phyloP scores from a whole-genome alignment of 352 stramenopile species.

The Pythium graminicola region DNA sequence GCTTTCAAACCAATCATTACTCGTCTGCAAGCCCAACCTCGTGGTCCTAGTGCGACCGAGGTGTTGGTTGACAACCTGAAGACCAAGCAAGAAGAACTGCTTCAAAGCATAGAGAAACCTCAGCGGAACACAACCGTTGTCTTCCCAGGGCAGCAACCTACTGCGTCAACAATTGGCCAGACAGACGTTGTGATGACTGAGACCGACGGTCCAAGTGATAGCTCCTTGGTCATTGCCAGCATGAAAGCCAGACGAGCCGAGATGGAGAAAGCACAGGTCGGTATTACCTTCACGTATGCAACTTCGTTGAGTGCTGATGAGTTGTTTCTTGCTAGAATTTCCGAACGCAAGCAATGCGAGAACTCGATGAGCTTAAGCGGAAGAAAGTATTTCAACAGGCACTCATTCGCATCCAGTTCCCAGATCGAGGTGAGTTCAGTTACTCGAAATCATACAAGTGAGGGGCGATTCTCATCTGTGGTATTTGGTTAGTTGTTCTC shows the following conservation, averaged over 20 bases:
- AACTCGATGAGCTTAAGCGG: conserved; percentile 79
- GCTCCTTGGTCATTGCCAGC: conserved; percentile 63
- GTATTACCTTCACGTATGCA: no score
- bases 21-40: conserved; percentile 66
- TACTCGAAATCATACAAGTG: neutral
- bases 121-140: conserved; percentile 56
- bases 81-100: conserved; percentile 63
- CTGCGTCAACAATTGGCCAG: conserved; percentile 6
- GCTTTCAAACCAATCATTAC: conserved; percentile 83
- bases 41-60: conserved; percentile 70
- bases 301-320: neutral
- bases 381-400: conserved; percentile 75
- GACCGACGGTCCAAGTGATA: conserved; percentile 38
- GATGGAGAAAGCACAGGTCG: conserved; percentile 73
- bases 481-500: conserved; percentile 38
- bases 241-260: conserved; percentile 62
- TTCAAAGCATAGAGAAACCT: conserved; percentile 47
- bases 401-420: conserved; percentile 78
- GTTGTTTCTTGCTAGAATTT: conserved; percentile 46
- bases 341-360: conserved; percentile 79
- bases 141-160: conserved; percentile 28
- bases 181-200: conserved; percentile 7
- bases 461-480: neutral
- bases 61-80: conserved; percentile 71
- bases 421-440: conserved; percentile 70